Conservation (phyloP, 345 rosid species). For the Eucalyptus pauciflora region DNA sequence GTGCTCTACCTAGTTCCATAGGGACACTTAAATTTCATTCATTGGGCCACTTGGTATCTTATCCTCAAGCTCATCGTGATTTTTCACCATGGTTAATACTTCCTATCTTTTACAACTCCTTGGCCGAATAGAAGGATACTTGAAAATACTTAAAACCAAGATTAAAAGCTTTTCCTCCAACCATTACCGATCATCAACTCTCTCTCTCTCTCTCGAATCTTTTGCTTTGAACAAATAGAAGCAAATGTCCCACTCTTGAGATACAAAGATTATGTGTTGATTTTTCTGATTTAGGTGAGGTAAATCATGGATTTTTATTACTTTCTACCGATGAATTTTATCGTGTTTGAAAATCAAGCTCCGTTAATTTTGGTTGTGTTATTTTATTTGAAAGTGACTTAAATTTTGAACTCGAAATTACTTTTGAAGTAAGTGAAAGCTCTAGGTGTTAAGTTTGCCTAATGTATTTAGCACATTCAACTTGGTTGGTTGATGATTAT, state of each 20-base stretch:
- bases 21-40: background rate
- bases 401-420: too few species aligned
- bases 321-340: background rate
- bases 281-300: accelerated
- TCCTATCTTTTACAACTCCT: background rate
- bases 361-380: background rate
- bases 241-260: background rate
- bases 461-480: too few species aligned
- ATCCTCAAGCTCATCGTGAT: background rate
- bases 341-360: background rate
- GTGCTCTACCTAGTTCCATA: background rate
- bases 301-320: background rate
- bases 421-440: too few species aligned
- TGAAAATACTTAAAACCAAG: too few species aligned
- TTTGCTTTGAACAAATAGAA: background rate
- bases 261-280: background rate
- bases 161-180: background rate
- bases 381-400: background rate
- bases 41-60: background rate
- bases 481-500: too few species aligned
- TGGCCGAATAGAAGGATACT: background rate
- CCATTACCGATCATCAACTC: background rate
- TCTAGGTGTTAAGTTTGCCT: too few species aligned
- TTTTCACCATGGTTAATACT: background rate
- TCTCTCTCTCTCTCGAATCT: background rate